These are phyloP conservation scores for Tetracladium marchalianum DNA, from an alignment of 495 filamentous ascomycete genomes.

Conservation along the genomic window DNA sequence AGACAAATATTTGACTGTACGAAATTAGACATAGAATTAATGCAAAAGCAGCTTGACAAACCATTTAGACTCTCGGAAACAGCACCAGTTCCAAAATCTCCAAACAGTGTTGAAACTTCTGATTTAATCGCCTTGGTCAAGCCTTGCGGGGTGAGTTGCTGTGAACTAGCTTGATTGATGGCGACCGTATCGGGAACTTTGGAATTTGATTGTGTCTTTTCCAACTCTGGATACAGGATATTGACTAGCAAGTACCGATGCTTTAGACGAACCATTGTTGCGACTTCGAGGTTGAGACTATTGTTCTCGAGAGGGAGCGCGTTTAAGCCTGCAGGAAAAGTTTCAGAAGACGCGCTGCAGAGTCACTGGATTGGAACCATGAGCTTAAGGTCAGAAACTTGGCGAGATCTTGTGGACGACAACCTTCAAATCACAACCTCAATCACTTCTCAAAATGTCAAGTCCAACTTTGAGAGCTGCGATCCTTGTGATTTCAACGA, in stretches of 20 bases:
- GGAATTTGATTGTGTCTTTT: constrained; percentile 24
- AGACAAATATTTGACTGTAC: constrained; percentile 83
- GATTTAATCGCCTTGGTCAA: constrained; percentile 59
- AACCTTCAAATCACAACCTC: background rate
- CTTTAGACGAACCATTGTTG: constrained; percentile 84
- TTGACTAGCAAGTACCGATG: constrained; percentile 87
- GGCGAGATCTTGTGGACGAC: background rate
- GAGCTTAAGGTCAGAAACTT: background rate
- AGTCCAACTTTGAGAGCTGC: constrained; percentile 45
- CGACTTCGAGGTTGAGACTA: background rate
- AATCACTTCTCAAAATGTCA: constrained; percentile 22
- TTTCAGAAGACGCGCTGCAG: constrained; percentile 5
- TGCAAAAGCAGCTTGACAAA: constrained; percentile 22
- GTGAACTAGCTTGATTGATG: constrained; percentile 68
- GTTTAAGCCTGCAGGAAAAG: background rate
- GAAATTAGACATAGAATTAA: constrained; percentile 9
- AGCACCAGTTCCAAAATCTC: constrained; percentile 78
- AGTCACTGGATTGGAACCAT: background rate
- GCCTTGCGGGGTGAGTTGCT: constrained; percentile 48
- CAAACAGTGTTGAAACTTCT: constrained; percentile 63
- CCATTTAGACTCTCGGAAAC: constrained; percentile 55
- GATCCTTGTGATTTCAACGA: constrained; percentile 87
- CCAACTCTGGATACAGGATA: constrained; percentile 71
- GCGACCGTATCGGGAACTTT: constrained; percentile 46
- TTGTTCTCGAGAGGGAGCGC: background rate